Conservation (phyloP, 2,329 filamentous ascomycete species). For the Trichophyton simii region DNA sequence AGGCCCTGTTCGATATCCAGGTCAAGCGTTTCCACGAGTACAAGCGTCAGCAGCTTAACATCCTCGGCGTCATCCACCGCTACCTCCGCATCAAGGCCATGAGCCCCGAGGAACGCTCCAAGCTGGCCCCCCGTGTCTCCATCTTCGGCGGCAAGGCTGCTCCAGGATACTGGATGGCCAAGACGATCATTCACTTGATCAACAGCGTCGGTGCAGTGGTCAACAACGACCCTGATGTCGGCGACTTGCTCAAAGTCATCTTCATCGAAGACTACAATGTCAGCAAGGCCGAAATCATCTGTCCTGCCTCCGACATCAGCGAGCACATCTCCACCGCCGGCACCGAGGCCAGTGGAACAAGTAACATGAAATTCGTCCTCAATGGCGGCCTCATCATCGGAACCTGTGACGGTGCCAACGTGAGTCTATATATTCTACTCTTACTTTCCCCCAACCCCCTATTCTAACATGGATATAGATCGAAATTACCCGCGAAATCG, state of each 20-base stretch:
- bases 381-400: constrained; percentile 96
- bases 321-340: constrained; percentile 98
- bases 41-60: constrained; percentile 97
- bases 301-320: constrained; percentile 86
- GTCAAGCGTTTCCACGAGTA: constrained; percentile 99
- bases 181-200: constrained; percentile 94
- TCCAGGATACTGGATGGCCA: constrained; percentile 99
- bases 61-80: constrained; percentile 92
- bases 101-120: constrained; percentile 72
- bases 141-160: constrained; percentile 98
- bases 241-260: constrained; percentile 89
- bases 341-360: constrained; percentile 77
- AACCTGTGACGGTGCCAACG: constrained; percentile 94
- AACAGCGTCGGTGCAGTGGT: constrained; percentile 83
- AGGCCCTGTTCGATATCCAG: constrained; percentile 86
- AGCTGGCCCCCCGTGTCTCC: constrained; percentile 73
- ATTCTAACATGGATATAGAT: constrained; percentile 43
- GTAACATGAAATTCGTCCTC: constrained; percentile 99
- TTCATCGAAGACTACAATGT: constrained; percentile 99
- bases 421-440: constrained; percentile 37
- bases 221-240: constrained; percentile 84
- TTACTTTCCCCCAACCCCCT: background rate
- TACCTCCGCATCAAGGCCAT: constrained; percentile 82
- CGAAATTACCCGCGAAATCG: constrained; percentile 93
- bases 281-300: constrained; percentile 96